phyloP scores from a whole-genome alignment of 257 asterid genomes.

The Lycium barbarum region DNA sequence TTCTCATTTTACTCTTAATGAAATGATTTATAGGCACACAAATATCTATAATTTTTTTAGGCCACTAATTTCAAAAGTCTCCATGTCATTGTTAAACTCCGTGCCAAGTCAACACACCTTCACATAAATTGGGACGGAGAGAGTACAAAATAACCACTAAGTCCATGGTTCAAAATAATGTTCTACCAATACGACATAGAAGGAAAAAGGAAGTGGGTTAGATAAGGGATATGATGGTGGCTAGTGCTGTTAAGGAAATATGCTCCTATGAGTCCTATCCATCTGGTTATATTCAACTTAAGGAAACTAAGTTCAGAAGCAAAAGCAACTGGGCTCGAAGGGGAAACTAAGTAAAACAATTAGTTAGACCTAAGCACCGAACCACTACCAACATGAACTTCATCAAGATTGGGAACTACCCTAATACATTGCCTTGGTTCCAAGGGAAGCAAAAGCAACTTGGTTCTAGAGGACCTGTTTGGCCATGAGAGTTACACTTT shows the following conservation, averaged over 20 bases:
- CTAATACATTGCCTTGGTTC: background rate
- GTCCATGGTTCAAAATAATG: background rate
- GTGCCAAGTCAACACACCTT: too few species aligned
- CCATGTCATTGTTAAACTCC: too few species aligned
- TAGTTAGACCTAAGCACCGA: background rate
- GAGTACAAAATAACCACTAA: background rate
- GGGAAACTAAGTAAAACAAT: background rate
- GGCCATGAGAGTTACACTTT: too few species aligned
- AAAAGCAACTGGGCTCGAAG: conserved; percentile 9
- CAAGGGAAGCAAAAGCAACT: too few species aligned
- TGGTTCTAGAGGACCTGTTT: too few species aligned
- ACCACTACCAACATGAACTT: conserved; percentile 4
- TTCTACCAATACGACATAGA: background rate
- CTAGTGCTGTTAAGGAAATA: background rate
- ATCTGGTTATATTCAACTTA: background rate
- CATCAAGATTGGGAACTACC: conserved; percentile 5
- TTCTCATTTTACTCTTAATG: too few species aligned
- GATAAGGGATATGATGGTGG: background rate
- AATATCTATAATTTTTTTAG: too few species aligned
- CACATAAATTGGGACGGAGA: too few species aligned
- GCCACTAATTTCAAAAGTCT: too few species aligned
- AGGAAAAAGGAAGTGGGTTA: background rate
- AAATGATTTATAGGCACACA: too few species aligned
- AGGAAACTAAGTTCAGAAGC: background rate
- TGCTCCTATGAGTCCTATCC: background rate